These are phyloP conservation scores for Geranium incanum DNA, from an alignment of 441 rosid genomes.

Conservation along the genomic window DNA sequence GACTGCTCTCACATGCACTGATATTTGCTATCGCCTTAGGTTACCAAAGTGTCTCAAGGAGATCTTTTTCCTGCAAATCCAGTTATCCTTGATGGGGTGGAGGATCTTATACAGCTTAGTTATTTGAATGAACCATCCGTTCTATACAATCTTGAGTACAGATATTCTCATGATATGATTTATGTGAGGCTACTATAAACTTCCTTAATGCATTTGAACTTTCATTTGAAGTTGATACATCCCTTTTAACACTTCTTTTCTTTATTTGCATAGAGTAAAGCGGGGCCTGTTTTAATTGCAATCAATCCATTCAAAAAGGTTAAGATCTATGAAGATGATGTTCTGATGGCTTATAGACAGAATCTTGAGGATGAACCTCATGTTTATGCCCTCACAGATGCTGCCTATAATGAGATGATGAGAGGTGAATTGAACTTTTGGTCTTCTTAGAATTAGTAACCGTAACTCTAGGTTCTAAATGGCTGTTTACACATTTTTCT, in stretches of 20 bases:
- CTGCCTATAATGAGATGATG: slow-evolving; percentile 88
- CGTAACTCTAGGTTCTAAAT: slow-evolving; percentile 11
- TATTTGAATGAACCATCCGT: slow-evolving; percentile 94
- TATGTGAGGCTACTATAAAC: slow-evolving; percentile 55
- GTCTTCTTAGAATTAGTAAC: slow-evolving; percentile 15
- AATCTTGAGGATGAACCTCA: slow-evolving; percentile 63
- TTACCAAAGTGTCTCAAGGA: slow-evolving; percentile 57
- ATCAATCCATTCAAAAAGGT: slow-evolving; percentile 76
- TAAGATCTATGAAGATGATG: slow-evolving; percentile 54
- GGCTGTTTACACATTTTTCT: slow-evolving; percentile 17
- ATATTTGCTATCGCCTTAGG: slow-evolving; percentile 37
- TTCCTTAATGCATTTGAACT: background rate
- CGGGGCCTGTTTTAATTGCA: slow-evolving; percentile 85
- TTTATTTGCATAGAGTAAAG: slow-evolving; percentile 61
- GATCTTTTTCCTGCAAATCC: slow-evolving; percentile 94
- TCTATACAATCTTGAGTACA: slow-evolving; percentile 65
- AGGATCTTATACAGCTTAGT: slow-evolving; percentile 89
- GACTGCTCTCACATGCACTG: slow-evolving; percentile 23
- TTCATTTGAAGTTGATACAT: slow-evolving; percentile 13
- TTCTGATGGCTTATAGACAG: slow-evolving; percentile 51
- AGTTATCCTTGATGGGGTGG: slow-evolving; percentile 74
- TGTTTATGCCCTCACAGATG: slow-evolving; percentile 71
- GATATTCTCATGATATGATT: slow-evolving; percentile 64
- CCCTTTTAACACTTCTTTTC: slow-evolving; percentile 19
- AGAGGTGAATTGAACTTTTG: slow-evolving; percentile 44